These are phyloP conservation scores for Yamadazyma phyllophila DNA, from an alignment of 805 yeast species.

Conservation along the genomic window DNA sequence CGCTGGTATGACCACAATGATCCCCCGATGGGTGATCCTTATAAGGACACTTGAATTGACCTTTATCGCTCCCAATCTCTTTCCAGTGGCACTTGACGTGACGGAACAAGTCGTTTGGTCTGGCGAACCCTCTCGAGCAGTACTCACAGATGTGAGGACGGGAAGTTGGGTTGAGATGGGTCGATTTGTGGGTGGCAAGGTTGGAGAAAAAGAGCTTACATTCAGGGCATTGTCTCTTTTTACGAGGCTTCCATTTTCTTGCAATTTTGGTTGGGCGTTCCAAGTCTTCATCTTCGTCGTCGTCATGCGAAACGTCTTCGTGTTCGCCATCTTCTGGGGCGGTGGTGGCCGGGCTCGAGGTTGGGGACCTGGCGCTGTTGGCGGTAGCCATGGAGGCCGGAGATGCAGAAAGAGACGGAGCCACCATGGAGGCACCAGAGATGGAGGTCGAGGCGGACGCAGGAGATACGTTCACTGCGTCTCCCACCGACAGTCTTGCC, in stretches of 20 bases:
- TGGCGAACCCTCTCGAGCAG: constrained; percentile 81
- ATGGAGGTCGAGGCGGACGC: background rate
- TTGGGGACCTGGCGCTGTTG: background rate
- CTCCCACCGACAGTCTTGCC: background rate
- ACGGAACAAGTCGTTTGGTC: constrained; percentile 82
- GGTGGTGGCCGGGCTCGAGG: background rate
- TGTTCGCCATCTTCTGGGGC: background rate
- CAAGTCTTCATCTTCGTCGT: background rate
- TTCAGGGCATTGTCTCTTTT: constrained; percentile 70
- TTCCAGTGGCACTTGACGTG: constrained; percentile 86
- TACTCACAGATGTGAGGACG: constrained; percentile 77
- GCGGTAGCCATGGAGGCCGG: background rate
- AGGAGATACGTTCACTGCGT: background rate
- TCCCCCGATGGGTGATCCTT: constrained; percentile 29
- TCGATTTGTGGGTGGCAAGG: constrained; percentile 78
- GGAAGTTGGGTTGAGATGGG: constrained; percentile 67
- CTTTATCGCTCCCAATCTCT: constrained; percentile 63
- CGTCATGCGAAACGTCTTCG: background rate
- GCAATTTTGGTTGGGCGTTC: background rate
- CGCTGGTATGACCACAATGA: constrained; percentile 72
- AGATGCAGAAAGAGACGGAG: background rate
- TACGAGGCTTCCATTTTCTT: constrained; percentile 44
- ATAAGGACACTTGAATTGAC: constrained; percentile 80
- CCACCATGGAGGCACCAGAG: background rate
- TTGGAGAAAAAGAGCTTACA: constrained; percentile 71